Base-by-base conservation (phyloP, 1,284 basidiomycete species). In the Mycosarcoma maydis region DNA sequence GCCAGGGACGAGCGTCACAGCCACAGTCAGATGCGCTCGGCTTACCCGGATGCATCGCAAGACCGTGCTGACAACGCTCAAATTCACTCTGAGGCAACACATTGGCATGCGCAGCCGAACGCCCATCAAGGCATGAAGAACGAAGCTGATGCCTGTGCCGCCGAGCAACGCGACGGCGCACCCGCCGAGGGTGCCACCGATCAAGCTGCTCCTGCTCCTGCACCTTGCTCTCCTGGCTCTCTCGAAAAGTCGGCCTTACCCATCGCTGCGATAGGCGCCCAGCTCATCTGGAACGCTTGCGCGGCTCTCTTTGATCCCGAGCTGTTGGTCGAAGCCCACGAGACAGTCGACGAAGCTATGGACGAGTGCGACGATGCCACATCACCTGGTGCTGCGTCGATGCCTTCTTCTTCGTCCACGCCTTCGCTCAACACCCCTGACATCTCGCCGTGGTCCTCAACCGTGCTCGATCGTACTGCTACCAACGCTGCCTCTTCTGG, bases 231-330 rank as follows among this genome's bases (percentile, higher is more conserved):
- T 14, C 76, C 76, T 14, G 60, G 44, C 38, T 73, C 76, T 13
- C 45, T 77, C 10, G 76, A 80, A 39, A 67, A 64, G 46, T 80
- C 77, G 1, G 75, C 71, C 11, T 57, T 78, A 23, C 67, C 76
- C 11, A 70, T 81, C 13, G 72, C 76, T 7, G 65, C 50, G 4
- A 72, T 81, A 17, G 76, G 76, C 16, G 78, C 75, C 3, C 78
- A 81, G 61, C 62, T 78, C n/a, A 56, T 80, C 42, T 80, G 78
- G 76, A 59, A 60, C 9, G 70, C 74, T 1, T 76, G 73, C 38
- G 62, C 76, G 14, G 73, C 66, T 34, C 69, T 68, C 38, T 68
- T 64, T 38, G 73, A 57, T 26, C 74, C 66, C 20, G 70, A 55
- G 20, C 56, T 67, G 8, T 33, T 70, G 16, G 30, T 44, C 44